Base-by-base conservation (phyloP, 805 yeast species). In the Metschnikowia amazonensis region DNA sequence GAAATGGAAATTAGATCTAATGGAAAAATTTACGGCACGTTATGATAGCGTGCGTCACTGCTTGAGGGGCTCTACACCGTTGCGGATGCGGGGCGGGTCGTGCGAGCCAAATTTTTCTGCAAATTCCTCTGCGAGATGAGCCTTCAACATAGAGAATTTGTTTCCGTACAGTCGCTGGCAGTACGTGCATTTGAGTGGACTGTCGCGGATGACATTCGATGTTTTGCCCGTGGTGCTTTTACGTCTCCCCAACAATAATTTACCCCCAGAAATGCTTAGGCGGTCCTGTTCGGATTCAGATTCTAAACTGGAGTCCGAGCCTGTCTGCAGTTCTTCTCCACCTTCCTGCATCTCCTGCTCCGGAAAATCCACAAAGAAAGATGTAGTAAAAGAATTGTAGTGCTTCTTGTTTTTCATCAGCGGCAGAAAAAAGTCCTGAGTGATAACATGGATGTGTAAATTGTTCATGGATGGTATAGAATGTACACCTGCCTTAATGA, bases 391-490 rank as follows among this genome's bases (percentile, higher is more conserved):
- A 3, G 89, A 81, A 57, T 82, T 82, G 61, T 79, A 86, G 61
- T 87, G 95, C 45, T 70, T 74, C 48, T 74, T 77, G 53, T 80
- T 69, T 60, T 85, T 86, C 65, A 86, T 45, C 21, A 69, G 56
- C 0, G 64, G 65, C 8, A 86, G 77, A 51, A 68, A 56, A 56
- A 83, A 75, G 61, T 87, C 95, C 40, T 66, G 69, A 0, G 89
- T 80, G 39, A 87, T 70, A 20, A 87, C 79, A 65, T 87, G 95
- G 16, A 87, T 66, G 57, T 87, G 95, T 36, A 86, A 55, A 59
- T 87, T 85, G 32, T 63, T 64, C 74, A 86, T 60, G 0, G 89
- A 82, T 2, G 95, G 95, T 2, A 74, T 74, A 4, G 85, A 63
- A 62, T 87, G 95, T 21, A 86, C 73, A 0, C 95, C 92, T 7